These are phyloP conservation scores for Coprinopsis sp. DNA, from an alignment of 768 basidiomycete genomes.

Conservation along the genomic window DNA sequence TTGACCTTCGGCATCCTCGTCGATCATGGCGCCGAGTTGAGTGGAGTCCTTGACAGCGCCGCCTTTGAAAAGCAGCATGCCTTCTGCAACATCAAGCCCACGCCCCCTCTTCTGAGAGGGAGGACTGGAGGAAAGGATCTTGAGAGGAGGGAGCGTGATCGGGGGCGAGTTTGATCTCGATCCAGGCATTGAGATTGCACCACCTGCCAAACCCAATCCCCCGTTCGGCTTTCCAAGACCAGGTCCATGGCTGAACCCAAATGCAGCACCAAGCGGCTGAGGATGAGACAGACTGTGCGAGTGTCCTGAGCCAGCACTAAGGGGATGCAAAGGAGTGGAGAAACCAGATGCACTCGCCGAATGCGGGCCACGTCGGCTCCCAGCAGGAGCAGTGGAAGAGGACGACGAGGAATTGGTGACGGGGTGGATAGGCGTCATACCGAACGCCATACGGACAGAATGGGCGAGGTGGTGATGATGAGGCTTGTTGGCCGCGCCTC, in stretches of 20 bases:
- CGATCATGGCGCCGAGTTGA: not conserved
- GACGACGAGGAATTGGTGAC: slow-evolving; percentile 30
- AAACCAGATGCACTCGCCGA: slow-evolving; percentile 9
- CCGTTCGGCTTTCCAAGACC: slow-evolving; percentile 4
- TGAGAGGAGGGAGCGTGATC: slow-evolving; percentile 67
- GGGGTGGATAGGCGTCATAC: slow-evolving; percentile 79
- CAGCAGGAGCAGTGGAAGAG: slow-evolving; percentile 24
- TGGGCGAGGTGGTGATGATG: slow-evolving; percentile 71
- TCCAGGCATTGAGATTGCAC: slow-evolving; percentile 39
- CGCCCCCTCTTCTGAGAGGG: slow-evolving; percentile 8
- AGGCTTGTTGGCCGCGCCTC: slow-evolving; percentile 19
- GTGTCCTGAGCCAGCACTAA: not conserved
- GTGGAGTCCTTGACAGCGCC: not conserved
- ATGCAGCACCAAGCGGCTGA: slow-evolving; percentile 11
- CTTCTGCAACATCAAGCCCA: slow-evolving; percentile 7
- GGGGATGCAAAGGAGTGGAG: slow-evolving; percentile 16
- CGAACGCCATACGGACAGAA: slow-evolving; percentile 83
- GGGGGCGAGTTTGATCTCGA: slow-evolving; percentile 68
- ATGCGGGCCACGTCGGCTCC: slow-evolving; percentile 15
- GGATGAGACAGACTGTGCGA: not conserved
- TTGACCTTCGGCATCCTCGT: slow-evolving; percentile 12
- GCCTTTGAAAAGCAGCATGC: slow-evolving; percentile 9
- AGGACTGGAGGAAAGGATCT: slow-evolving; percentile 26
- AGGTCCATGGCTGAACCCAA: not conserved
- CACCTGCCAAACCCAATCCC: slow-evolving; percentile 12